Conservation (phyloP, 768 basidiomycete species). For the Kwoniella shandongensis region DNA sequence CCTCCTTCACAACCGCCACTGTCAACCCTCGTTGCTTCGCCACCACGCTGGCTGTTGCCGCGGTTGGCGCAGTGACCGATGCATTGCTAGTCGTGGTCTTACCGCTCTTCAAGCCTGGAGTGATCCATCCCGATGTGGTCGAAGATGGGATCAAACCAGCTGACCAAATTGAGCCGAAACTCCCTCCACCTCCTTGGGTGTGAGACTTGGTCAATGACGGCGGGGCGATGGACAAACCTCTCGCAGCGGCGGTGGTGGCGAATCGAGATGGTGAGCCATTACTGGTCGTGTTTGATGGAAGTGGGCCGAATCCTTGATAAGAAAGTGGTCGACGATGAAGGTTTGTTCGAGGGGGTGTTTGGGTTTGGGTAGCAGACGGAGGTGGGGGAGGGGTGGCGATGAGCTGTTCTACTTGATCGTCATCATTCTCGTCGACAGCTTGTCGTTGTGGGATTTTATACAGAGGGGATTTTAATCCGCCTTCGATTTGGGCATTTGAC, state of each 20-base stretch:
- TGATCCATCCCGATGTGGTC: constrained; percentile 35
- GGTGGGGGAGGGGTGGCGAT: neutral
- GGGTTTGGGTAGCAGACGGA: neutral
- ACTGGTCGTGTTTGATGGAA: constrained; percentile 4
- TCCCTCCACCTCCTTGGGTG: too few relatives aligned
- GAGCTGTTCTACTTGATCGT: constrained; percentile 7
- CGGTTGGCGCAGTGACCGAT: constrained; percentile 33
- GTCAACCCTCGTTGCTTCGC: constrained; percentile 36
- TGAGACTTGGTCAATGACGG: constrained; percentile 3
- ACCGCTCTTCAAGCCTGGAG: constrained; percentile 11
- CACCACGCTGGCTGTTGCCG: constrained; percentile 4
- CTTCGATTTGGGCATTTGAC: too few relatives aligned
- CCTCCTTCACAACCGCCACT: constrained; percentile 41
- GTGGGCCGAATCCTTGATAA: constrained; percentile 9
- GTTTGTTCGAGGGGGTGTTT: neutral
- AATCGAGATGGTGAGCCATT: constrained; percentile 20
- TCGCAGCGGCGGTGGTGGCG: constrained; percentile 18
- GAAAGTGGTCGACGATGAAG: constrained; percentile 5
- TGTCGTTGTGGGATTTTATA: constrained; percentile 22
- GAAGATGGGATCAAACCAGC: constrained; percentile 19
- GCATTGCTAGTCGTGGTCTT: constrained; percentile 8
- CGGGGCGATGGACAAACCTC: constrained; percentile 27
- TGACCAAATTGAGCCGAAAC: constrained; percentile 35
- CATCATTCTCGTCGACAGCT: neutral
- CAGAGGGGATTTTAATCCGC: constrained; percentile 9